These are phyloP conservation scores for Talaromyces adpressus DNA, from an alignment of 495 filamentous ascomycete species.

Conservation along the genomic window DNA sequence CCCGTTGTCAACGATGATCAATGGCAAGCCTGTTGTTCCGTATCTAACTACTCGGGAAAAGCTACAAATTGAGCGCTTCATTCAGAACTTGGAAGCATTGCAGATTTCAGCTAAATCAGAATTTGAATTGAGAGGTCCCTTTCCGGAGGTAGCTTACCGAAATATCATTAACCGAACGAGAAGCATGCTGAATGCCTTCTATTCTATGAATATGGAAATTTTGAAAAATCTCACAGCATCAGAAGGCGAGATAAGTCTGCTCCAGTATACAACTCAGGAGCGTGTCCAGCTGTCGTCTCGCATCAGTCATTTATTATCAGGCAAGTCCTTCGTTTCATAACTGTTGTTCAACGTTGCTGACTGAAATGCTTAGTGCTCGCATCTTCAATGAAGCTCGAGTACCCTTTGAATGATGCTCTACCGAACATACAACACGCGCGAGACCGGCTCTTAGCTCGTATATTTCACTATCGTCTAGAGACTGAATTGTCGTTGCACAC, in stretches of 20 bases:
- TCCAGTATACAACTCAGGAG: conserved; percentile 75
- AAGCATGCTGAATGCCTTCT: conserved; percentile 82
- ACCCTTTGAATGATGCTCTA: conserved; percentile 79
- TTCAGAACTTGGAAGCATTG: conserved; percentile 62
- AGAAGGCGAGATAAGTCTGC: conserved; percentile 69
- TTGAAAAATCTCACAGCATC: conserved; percentile 69
- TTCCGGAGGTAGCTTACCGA: conserved; percentile 61
- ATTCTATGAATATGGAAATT: conserved; percentile 91
- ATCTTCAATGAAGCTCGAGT: conserved; percentile 86
- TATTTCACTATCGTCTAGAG: conserved; percentile 75
- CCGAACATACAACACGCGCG: conserved; percentile 74
- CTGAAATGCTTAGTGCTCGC: conserved; percentile 60
- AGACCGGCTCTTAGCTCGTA: conserved; percentile 80
- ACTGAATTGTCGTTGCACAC: conserved; percentile 44
- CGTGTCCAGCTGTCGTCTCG: conserved; percentile 70
- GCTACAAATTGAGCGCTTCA: conserved; percentile 54
- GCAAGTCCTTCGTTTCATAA: conserved; percentile 26
- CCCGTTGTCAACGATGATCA: conserved; percentile 68
- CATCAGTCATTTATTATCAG: conserved; percentile 88
- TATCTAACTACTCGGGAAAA: conserved; percentile 85
- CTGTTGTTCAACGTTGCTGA: not conserved
- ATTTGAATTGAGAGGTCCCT: conserved; percentile 78
- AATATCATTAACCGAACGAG: conserved; percentile 72
- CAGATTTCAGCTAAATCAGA: conserved; percentile 69
- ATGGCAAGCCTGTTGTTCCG: conserved; percentile 41